Evolutionary conservation across 148 eudicot genomes (phyloP).

Genomic region (Diospyros kaki): DNA sequence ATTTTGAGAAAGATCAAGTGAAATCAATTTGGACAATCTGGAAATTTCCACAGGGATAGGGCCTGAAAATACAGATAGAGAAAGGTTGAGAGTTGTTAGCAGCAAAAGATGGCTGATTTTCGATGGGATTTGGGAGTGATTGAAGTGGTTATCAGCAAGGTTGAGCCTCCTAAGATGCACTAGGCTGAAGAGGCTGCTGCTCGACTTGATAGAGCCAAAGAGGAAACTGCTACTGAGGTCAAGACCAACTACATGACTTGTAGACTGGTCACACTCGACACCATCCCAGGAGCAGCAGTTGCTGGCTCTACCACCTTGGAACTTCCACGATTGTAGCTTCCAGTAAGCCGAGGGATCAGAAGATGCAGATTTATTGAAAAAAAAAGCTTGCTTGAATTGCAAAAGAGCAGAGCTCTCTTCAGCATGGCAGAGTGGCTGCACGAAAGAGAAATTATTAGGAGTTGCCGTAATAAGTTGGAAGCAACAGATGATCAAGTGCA

Average conservation of each 20-base stretch:
- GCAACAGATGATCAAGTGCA: neutral
- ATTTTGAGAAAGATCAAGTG: constrained; percentile 23
- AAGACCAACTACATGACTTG: constrained; percentile 28
- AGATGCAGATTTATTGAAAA: neutral
- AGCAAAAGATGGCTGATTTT: constrained; percentile 17
- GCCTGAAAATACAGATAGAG: constrained; percentile 26
- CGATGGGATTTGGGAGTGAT: constrained; percentile 27
- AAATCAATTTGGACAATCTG: constrained; percentile 17
- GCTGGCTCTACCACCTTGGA: too few relatives aligned
- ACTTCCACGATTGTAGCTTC: constrained; percentile 5
- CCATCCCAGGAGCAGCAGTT: constrained; percentile 46
- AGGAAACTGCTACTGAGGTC: constrained; percentile 34
- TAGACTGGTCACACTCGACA: constrained; percentile 24
- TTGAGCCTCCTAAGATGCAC: constrained; percentile 1
- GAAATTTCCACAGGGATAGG: constrained; percentile 32
- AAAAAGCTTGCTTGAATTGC: constrained; percentile 11
- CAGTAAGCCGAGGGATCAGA: neutral
- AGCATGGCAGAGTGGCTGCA: neutral
- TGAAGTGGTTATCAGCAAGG: constrained; percentile 33
- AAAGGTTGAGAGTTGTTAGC: constrained; percentile 26
- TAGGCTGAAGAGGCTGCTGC: constrained; percentile 27
- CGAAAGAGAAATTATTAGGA: neutral
- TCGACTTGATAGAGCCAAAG: constrained; percentile 21
- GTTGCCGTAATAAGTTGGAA: neutral
- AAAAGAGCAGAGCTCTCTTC: constrained; percentile 8